These are phyloP conservation scores for Torulaspora pretoriensis DNA, from an alignment of 1,139 yeast genomes.

Conservation along the genomic window DNA sequence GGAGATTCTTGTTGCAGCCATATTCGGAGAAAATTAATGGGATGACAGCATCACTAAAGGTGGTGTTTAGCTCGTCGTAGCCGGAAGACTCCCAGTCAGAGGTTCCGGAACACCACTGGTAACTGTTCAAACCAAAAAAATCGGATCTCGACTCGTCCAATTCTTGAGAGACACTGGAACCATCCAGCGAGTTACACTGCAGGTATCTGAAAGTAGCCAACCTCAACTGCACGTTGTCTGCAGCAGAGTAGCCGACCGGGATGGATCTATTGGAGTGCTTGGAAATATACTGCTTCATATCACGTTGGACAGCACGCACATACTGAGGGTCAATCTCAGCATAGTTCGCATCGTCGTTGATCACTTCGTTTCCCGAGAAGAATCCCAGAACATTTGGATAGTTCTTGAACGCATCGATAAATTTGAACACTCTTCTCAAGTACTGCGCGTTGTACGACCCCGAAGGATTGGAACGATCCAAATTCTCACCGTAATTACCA, in stretches of 20 bases:
- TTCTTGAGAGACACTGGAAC: constrained; percentile 39
- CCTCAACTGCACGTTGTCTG: constrained; percentile 71
- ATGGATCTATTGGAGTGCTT: constrained; percentile 64
- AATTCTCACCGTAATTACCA: constrained; percentile 58
- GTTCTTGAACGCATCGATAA: constrained; percentile 76
- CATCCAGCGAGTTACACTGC: constrained; percentile 58
- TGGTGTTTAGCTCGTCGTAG: constrained; percentile 55
- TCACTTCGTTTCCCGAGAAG: constrained; percentile 89
- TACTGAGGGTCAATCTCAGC: constrained; percentile 63
- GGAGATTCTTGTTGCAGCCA: constrained; percentile 61
- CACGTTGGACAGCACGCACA: constrained; percentile 88
- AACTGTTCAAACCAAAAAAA: constrained; percentile 87
- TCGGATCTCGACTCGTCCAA: constrained; percentile 67
- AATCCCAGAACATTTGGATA: constrained; percentile 88
- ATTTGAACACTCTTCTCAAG: constrained; percentile 68
- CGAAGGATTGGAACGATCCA: constrained; percentile 71
- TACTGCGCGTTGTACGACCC: constrained; percentile 65
- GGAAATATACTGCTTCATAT: constrained; percentile 75
- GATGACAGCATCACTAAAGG: constrained; percentile 55
- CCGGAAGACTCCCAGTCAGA: constrained; percentile 67
- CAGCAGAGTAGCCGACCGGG: constrained; percentile 93
- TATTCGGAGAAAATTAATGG: constrained; percentile 87
- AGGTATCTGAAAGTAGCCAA: constrained; percentile 75
- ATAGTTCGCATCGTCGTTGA: constrained; percentile 66
- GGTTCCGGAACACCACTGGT: constrained; percentile 85